Conservation (phyloP, 495 filamentous ascomycete genomes). For the Tuber calosporum region DNA sequence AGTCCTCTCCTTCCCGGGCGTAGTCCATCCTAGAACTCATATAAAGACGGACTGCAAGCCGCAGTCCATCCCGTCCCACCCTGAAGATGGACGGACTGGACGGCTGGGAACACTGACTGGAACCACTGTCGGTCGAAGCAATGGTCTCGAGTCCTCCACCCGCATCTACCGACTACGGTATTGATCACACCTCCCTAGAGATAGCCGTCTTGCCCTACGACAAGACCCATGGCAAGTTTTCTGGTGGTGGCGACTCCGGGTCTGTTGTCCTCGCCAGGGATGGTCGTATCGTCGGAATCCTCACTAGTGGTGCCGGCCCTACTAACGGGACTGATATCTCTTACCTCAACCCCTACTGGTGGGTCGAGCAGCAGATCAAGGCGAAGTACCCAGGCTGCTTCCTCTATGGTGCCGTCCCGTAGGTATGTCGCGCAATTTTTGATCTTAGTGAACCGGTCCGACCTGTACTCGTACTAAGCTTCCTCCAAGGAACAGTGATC, state of each 20-base stretch:
- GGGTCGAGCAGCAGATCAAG: background rate
- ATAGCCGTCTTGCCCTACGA: background rate
- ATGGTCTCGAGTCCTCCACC: constrained; percentile 17
- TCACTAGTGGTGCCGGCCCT: background rate
- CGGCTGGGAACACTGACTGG: too few relatives aligned
- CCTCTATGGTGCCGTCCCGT: background rate
- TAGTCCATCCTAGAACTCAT: too few relatives aligned
- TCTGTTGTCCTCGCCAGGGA: background rate
- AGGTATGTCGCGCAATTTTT: too few relatives aligned
- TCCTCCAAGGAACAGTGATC: too few relatives aligned
- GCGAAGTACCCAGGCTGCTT: background rate
- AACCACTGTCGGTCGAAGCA: constrained; percentile 12
- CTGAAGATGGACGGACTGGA: too few relatives aligned
- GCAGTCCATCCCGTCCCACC: too few relatives aligned
- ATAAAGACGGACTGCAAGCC: too few relatives aligned
- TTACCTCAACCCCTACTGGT: background rate
- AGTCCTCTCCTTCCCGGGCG: too few relatives aligned
- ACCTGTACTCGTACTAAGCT: too few relatives aligned
- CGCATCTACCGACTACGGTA: background rate
- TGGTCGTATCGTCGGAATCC: background rate
- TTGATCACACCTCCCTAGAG: constrained; percentile 9
- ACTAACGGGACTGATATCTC: background rate
- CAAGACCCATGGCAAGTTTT: background rate
- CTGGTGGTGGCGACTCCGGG: background rate
- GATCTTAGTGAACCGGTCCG: too few relatives aligned